These are phyloP conservation scores for Geosiphon pyriformis DNA, from an alignment of 192 early-diverging fungal genomes.

Conservation along the genomic window DNA sequence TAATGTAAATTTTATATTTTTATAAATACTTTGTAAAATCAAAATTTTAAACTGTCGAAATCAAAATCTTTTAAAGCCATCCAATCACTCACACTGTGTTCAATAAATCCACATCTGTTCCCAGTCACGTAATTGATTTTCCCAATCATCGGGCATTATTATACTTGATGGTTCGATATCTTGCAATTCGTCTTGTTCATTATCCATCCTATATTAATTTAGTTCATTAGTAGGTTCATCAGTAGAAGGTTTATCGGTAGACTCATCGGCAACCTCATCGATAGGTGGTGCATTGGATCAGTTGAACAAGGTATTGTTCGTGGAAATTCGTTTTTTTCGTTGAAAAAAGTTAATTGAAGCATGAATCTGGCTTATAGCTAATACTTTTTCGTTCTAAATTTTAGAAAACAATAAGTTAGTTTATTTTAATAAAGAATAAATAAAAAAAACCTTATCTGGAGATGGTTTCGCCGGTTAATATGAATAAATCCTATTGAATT, in stretches of 20 bases:
- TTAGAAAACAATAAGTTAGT: neutral
- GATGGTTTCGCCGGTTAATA: neutral
- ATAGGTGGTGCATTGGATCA: neutral
- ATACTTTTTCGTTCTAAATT: neutral
- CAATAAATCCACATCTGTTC: too few species aligned
- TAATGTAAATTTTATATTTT: too few species aligned
- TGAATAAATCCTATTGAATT: neutral
- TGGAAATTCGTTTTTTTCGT: neutral
- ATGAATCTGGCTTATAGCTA: neutral
- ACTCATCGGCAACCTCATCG: too few species aligned
- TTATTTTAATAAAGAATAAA: neutral
- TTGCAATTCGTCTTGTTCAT: too few species aligned
- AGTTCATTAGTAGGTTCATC: neutral
- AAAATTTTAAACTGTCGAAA: too few species aligned
- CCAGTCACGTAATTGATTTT: too few species aligned
- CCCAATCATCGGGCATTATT: too few species aligned
- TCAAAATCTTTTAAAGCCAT: too few species aligned
- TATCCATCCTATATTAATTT: neutral
- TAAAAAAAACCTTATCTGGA: neutral
- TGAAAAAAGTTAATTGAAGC: neutral
- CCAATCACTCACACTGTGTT: too few species aligned
- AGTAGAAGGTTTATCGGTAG: too few species aligned
- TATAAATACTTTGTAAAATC: too few species aligned
- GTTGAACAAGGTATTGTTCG: neutral
- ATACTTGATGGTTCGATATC: too few species aligned